A percentile compares a stretch with the other conserved stretches of the same genome.
Evolutionary conservation across 2,329 filamentous ascomycete species (phyloP).

Genomic region (Epichloe sp.): DNA sequence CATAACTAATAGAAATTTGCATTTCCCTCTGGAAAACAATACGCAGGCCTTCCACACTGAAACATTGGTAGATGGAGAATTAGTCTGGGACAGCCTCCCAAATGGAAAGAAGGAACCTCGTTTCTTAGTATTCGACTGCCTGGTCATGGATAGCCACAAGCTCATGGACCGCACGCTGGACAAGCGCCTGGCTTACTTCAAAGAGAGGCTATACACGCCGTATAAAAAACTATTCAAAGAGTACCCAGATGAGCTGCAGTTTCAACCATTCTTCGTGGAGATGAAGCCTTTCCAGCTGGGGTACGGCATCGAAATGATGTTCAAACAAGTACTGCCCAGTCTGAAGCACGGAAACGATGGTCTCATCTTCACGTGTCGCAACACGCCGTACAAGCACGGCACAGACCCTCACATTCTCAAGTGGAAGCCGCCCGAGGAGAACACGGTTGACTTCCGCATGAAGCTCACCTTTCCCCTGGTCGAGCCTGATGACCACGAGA

Average conservation of each 20-base stretch:
- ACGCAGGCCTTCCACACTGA: conserved; percentile 57
- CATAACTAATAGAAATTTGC: conserved; percentile 54
- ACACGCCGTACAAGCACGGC: conserved; percentile 73
- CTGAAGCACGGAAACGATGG: conserved; percentile 92
- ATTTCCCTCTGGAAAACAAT: conserved; percentile 63
- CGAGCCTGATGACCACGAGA: conserved; percentile 55
- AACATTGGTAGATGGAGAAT: conserved; percentile 83
- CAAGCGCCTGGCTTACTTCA: conserved; percentile 80
- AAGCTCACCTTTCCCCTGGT: conserved; percentile 61
- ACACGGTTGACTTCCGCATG: conserved; percentile 85
- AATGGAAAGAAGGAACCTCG: conserved; percentile 58
- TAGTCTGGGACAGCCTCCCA: conserved; percentile 69
- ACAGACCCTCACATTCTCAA: conserved; percentile 92
- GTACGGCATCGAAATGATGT: conserved; percentile 88
- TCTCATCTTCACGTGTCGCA: conserved; percentile 92
- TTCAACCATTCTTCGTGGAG: conserved; percentile 67
- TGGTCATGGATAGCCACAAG: conserved; percentile 64
- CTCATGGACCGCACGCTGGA: conserved; percentile 71
- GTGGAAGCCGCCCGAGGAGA: conserved; percentile 93
- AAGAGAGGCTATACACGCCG: conserved; percentile 60
- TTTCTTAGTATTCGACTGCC: conserved; percentile 87
- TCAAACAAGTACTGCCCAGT: conserved; percentile 68
- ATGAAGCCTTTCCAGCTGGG: conserved; percentile 83
- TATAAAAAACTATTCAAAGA: conserved; percentile 50
- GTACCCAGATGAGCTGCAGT: conserved; percentile 55